These are phyloP conservation scores for Backusella tarrabulga DNA, from an alignment of 192 early-diverging fungal genomes.

Conservation along the genomic window DNA sequence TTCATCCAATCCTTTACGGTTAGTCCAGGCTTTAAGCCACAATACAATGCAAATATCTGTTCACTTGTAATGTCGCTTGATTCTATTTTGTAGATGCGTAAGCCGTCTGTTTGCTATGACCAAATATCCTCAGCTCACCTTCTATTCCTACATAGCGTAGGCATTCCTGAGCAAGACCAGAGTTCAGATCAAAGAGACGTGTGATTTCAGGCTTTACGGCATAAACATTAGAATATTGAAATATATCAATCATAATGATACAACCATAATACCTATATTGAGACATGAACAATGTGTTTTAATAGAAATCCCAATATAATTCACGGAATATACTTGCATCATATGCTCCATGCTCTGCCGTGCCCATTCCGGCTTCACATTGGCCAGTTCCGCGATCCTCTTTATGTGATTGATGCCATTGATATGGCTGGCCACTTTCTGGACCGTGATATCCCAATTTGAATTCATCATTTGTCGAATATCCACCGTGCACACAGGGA, in stretches of 20 bases:
- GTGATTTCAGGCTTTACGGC: constrained; percentile 62
- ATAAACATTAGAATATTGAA: constrained; percentile 95
- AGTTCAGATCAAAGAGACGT: constrained; percentile 55
- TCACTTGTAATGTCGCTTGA: constrained; percentile 58
- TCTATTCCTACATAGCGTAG: constrained; percentile 57
- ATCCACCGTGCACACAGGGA: constrained; percentile 78
- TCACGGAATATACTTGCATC: constrained; percentile 52
- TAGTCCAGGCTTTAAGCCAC: constrained; percentile 70
- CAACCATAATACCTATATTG: constrained; percentile 80
- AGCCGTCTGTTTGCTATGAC: too few species aligned
- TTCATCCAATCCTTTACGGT: constrained; percentile 88
- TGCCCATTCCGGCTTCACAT: constrained; percentile 75
- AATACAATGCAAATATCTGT: constrained; percentile 76
- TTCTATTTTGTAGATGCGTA: constrained; percentile 22
- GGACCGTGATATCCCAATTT: constrained; percentile 93
- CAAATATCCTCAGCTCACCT: neutral
- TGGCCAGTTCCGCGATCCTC: constrained; percentile 73
- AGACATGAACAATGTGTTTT: neutral
- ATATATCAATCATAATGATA: constrained; percentile 87
- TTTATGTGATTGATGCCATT: constrained; percentile 87
- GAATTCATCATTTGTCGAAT: constrained; percentile 57
- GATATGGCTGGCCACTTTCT: constrained; percentile 71
- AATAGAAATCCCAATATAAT: too few species aligned
- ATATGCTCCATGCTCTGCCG: constrained; percentile 86
- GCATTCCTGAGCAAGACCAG: constrained; percentile 75